Percentiles rank a stretch among this genome's conserved stretches.
Conservation (phyloP, 805 yeast genomes). For the Ascoidea asiatica region DNA sequence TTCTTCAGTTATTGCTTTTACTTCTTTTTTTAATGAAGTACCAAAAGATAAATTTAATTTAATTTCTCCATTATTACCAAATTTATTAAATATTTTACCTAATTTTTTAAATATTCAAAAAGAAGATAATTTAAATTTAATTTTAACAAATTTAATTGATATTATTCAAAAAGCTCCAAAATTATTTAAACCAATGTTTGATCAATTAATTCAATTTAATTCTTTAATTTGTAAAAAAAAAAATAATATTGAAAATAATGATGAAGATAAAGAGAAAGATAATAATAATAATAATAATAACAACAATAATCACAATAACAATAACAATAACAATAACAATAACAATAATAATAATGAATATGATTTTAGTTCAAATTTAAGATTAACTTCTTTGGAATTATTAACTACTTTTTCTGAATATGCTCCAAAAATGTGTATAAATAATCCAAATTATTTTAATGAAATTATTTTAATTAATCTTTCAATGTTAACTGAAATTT, state of each 20-base stretch:
- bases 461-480: conserved; percentile 63
- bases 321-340: too few relatives aligned
- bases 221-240: conserved; percentile 71
- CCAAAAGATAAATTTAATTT: conserved; percentile 71
- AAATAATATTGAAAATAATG: too few relatives aligned
- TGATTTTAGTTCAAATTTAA: conserved; percentile 68
- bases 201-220: conserved; percentile 75
- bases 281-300: too few relatives aligned
- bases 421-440: conserved; percentile 90
- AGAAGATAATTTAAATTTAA: conserved; percentile 70
- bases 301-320: too few relatives aligned
- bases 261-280: too few relatives aligned
- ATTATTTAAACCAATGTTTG: conserved; percentile 83
- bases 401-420: conserved; percentile 85
- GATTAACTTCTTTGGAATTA: conserved; percentile 80
- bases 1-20: conserved; percentile 86
- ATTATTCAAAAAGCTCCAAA: conserved; percentile 90
- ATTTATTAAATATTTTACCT: conserved; percentile 75
- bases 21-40: conserved; percentile 70
- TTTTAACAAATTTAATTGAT: conserved; percentile 81
- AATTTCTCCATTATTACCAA: conserved; percentile 70
- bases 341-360: too few relatives aligned
- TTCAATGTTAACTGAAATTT: conserved; percentile 84
- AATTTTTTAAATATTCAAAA: conserved; percentile 68
- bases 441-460: conserved; percentile 57